Percentiles rank a stretch among this genome's conserved stretches.
These are phyloP conservation scores for Boletellus dicymbophilus DNA, from an alignment of 1,284 basidiomycete species.

Conservation along the genomic window DNA sequence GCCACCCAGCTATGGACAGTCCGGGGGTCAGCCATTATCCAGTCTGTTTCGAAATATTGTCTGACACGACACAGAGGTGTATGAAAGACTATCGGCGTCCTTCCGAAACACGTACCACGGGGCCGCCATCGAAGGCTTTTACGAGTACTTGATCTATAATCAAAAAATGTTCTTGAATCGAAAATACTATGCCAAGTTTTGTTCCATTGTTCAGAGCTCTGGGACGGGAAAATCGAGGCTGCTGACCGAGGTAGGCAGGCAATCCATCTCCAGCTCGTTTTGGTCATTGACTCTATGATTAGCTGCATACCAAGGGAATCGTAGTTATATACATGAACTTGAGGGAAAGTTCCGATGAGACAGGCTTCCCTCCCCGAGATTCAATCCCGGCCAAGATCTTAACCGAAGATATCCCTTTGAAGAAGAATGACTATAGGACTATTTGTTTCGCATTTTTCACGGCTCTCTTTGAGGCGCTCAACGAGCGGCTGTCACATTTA, in stretches of 20 bases:
- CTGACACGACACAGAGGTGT: background rate
- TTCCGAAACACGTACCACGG: slow-evolving; percentile 4
- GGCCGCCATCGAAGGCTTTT: slow-evolving; percentile 15
- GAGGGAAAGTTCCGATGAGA: background rate
- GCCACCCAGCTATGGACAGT: background rate
- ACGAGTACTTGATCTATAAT: slow-evolving; percentile 16
- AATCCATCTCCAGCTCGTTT: background rate
- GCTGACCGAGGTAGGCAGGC: slow-evolving; percentile 12
- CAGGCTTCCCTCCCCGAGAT: slow-evolving; percentile 14
- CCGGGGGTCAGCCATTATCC: background rate
- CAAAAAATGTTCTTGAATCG: slow-evolving; percentile 5
- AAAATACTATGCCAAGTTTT: slow-evolving; percentile 18
- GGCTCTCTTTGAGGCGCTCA: slow-evolving; percentile 11
- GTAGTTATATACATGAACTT: slow-evolving; percentile 23
- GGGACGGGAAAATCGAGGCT: slow-evolving; percentile 25
- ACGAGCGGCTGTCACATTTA: background rate
- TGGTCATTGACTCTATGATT: background rate
- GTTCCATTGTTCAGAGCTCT: slow-evolving; percentile 22
- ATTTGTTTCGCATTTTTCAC: slow-evolving; percentile 8
- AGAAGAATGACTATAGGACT: background rate
- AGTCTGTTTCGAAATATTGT: background rate
- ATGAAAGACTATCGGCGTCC: background rate
- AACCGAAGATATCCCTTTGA: background rate
- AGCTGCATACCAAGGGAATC: slow-evolving; percentile 8
- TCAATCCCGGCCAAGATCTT: slow-evolving; percentile 11